Base-by-base conservation (phyloP, 2,329 filamentous ascomycete species). In the Fusarium camptoceras region DNA sequence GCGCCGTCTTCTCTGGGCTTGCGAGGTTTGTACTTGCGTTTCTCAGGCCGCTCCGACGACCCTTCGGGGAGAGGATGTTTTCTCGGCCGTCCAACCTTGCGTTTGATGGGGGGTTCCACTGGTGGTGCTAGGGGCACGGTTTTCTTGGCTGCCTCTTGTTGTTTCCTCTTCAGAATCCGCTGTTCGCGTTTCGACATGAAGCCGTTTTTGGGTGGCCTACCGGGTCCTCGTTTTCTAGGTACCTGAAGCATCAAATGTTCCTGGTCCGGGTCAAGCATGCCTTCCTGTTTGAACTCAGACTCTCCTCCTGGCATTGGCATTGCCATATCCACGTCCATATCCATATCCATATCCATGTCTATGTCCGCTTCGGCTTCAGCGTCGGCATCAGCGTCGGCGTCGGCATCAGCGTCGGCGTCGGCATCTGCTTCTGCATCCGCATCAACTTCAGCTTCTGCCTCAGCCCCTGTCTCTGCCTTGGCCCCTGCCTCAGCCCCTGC, bases 111-210 rank as follows among this genome's bases (percentile, higher is more conserved):
- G 28, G 84, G 84, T 63, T 87, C 85, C 7, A 82, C 78, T 2
- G 81, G 80, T 7, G 82, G 82, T 18, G 80, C 80, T 63, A 83
- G 84, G 10, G 85, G 83, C 31, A 84, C 71, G 7, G 83, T 85
- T 75, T 87, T 86, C 78, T 85, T 86, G 24, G 83, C 84, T 71
- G 80, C 79, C 64, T 83, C 81, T 63, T 82, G 78, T 60, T 83
- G 81, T 57, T 81, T 78, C 77, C 90, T 91, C 80, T 90, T 88
- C 10, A 89, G 84, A 49, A 89, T 78, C 20, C 88, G 84, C 71
- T 90, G 86, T 74, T 94, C 91, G 59, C 92, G 85, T 80, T 94
- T 94, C 2, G 92, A 94, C 88, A 94, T 93, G 76, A 94, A 87
- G 28, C 92, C 92, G 75, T 94, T 92, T 81, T 94, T 94, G 0